Evolutionary conservation across 2,329 filamentous ascomycete genomes (phyloP).

Genomic region (Knoxdaviesia capensis): DNA sequence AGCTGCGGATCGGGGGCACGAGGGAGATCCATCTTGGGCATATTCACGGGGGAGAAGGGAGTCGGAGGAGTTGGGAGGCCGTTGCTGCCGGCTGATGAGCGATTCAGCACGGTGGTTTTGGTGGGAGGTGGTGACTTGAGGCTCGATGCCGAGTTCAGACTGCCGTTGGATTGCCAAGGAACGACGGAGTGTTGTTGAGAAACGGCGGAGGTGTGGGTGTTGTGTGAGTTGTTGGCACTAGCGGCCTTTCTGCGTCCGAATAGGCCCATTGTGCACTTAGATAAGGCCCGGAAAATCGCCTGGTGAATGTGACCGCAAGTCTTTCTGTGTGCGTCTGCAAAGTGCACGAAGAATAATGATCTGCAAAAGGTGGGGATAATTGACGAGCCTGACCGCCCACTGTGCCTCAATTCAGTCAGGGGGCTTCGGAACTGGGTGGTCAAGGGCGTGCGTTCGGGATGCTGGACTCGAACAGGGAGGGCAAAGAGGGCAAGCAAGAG

Average conservation of each 20-base stretch:
- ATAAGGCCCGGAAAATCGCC: too few species aligned
- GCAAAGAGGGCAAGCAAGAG: too few species aligned
- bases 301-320: too few species aligned
- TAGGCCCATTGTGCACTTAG: background rate
- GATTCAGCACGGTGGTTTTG: slow-evolving; percentile 21
- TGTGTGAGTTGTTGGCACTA: background rate
- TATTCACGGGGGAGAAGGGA: slow-evolving; percentile 28
- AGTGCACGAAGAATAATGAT: too few species aligned
- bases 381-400: too few species aligned
- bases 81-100: slow-evolving; percentile 28
- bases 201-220: too few species aligned
- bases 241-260: slow-evolving; percentile 1
- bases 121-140: slow-evolving; percentile 18
- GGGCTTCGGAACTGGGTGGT: too few species aligned
- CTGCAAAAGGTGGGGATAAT: too few species aligned
- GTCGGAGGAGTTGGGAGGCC: slow-evolving; percentile 26
- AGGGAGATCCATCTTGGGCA: slow-evolving; percentile 64
- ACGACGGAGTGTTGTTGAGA: slow-evolving; percentile 15
- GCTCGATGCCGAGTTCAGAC: slow-evolving; percentile 31
- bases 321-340: too few species aligned
- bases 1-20: slow-evolving; percentile 70
- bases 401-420: too few species aligned
- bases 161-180: slow-evolving; percentile 26
- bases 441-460: too few species aligned
- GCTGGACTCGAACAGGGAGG: too few species aligned